Percentiles rank a stretch among this genome's conserved stretches.
Conservation (phyloP, 2,329 filamentous ascomycete genomes). For the Ophiostoma australiae region DNA sequence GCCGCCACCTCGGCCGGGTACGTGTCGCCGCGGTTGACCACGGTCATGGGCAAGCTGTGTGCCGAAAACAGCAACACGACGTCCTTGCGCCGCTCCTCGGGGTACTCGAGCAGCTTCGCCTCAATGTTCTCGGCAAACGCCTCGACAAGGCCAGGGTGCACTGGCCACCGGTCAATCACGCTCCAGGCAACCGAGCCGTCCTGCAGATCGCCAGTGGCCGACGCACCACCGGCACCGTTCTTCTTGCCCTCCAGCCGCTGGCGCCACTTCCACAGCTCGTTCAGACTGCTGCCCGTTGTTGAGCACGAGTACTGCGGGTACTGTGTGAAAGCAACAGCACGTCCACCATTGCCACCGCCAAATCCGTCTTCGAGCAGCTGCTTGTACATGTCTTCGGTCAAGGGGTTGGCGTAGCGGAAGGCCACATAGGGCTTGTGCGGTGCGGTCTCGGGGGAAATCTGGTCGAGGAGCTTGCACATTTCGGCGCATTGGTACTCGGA, state of each 20-base stretch:
- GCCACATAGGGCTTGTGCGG: constrained; percentile 97
- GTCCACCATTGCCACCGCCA: constrained; percentile 79
- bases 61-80: constrained; percentile 91
- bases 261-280: constrained; percentile 97
- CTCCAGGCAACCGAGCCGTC: constrained; percentile 85
- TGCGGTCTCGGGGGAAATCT: constrained; percentile 83
- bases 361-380: constrained; percentile 82
- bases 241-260: constrained; percentile 76
- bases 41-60: constrained; percentile 93
- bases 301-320: constrained; percentile 98
- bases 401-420: constrained; percentile 87
- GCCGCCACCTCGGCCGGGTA: constrained; percentile 95
- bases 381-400: constrained; percentile 92
- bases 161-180: constrained; percentile 96
- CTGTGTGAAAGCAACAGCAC: constrained; percentile 94
- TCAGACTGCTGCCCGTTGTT: constrained; percentile 91
- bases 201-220: constrained; percentile 24
- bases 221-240: constrained; percentile 42
- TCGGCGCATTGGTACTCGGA: constrained; percentile 88
- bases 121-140: constrained; percentile 92
- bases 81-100: constrained; percentile 69
- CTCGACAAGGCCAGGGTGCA: constrained; percentile 83
- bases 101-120: constrained; percentile 75
- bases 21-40: constrained; percentile 91
- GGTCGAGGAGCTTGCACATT: constrained; percentile 96